Evolutionary conservation across 75 land plant genomes (phyloP).

Genomic region (Cunninghamia lanceolata): DNA sequence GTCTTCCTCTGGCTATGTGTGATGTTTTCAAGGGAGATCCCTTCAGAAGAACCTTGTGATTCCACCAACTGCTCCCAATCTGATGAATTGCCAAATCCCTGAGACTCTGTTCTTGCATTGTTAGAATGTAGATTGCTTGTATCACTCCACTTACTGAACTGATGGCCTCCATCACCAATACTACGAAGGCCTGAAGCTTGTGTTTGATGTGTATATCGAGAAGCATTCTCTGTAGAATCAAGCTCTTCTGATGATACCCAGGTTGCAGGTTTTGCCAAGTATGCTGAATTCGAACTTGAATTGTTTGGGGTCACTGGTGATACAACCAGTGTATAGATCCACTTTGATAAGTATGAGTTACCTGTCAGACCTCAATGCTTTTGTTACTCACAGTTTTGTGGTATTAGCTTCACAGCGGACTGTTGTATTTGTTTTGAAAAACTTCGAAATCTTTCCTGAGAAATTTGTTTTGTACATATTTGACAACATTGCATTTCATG

Average conservation of each 20-base stretch:
- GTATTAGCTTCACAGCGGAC: too few species aligned
- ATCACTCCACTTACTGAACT: too few species aligned
- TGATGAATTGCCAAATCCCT: slow-evolving; percentile 43
- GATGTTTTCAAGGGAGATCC: not conserved
- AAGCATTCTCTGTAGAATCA: slow-evolving; percentile 7
- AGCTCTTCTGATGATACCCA: slow-evolving; percentile 18
- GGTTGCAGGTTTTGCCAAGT: slow-evolving; percentile 8
- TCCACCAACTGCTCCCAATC: slow-evolving; percentile 55
- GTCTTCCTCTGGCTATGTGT: not conserved
- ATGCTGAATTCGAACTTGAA: slow-evolving; percentile 17
- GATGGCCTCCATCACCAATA: not conserved
- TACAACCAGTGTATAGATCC: not conserved
- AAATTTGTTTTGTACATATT: too few species aligned
- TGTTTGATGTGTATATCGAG: not conserved
- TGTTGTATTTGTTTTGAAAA: too few species aligned
- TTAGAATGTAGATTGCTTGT: too few species aligned
- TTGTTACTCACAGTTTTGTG: too few species aligned
- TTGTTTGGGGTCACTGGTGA: slow-evolving; percentile 9
- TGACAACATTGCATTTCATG: too few species aligned
- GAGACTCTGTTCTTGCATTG: too few species aligned
- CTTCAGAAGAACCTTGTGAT: slow-evolving; percentile 6
- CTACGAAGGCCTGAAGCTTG: not conserved
- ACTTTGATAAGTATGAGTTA: not conserved
- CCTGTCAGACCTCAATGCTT: not conserved
- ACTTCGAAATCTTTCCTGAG: too few species aligned